These are phyloP conservation scores for Hypomontagnella monticulosa DNA, from an alignment of 495 filamentous ascomycete genomes.

Conservation along the genomic window DNA sequence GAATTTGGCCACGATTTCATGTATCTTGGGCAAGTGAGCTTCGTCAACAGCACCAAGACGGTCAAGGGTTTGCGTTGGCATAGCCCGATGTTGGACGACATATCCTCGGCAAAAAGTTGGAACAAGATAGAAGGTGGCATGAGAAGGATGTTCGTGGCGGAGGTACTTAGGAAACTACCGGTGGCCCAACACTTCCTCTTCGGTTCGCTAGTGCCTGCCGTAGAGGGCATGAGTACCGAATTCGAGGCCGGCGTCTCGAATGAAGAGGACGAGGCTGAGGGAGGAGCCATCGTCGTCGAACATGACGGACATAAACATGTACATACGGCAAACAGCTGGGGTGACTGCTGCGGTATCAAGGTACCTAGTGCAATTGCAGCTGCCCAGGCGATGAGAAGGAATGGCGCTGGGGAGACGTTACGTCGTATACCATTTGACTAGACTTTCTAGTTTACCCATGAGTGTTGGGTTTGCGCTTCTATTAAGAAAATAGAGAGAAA, in stretches of 20 bases:
- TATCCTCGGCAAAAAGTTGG: slow-evolving; percentile 92
- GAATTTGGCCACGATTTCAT: slow-evolving; percentile 84
- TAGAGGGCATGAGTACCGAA: slow-evolving; percentile 78
- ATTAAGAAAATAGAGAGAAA: too few relatives aligned
- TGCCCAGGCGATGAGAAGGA: slow-evolving; percentile 84
- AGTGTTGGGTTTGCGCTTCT: too few relatives aligned
- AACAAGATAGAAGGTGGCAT: slow-evolving; percentile 92
- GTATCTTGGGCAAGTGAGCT: slow-evolving; percentile 90
- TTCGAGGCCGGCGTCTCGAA: slow-evolving; percentile 51
- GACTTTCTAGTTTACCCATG: background rate
- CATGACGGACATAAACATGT: slow-evolving; percentile 72
- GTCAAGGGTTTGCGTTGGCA: slow-evolving; percentile 97
- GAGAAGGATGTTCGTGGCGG: slow-evolving; percentile 93
- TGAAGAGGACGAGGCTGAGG: slow-evolving; percentile 61
- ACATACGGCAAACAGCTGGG: slow-evolving; percentile 78
- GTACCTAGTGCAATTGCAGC: slow-evolving; percentile 94
- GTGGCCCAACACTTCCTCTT: slow-evolving; percentile 99
- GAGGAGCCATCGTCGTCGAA: slow-evolving; percentile 65
- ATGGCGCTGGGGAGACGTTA: slow-evolving; percentile 65
- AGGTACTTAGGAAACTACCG: slow-evolving; percentile 92
- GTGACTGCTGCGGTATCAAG: slow-evolving; percentile 98
- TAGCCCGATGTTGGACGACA: slow-evolving; percentile 98
- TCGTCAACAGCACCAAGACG: slow-evolving; percentile 95
- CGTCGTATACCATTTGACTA: slow-evolving; percentile 94
- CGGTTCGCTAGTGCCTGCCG: slow-evolving; percentile 81